phyloP scores from a whole-genome alignment of 768 basidiomycete species.

The Amanita brunnescens region DNA sequence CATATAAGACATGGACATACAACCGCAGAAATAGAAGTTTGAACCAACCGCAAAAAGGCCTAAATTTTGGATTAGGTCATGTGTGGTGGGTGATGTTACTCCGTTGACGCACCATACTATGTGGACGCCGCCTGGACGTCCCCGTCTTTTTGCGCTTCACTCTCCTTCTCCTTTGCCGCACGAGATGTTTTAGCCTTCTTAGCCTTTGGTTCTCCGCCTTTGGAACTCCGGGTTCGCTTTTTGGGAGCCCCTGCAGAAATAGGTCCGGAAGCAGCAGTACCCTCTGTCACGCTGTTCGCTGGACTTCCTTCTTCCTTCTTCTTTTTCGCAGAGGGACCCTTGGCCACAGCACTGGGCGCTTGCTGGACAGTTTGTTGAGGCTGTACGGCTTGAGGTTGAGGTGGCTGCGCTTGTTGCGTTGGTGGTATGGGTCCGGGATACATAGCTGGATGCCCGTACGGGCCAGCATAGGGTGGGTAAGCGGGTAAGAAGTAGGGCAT shows the following conservation, averaged over 20 bases:
- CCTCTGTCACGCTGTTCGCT: background rate
- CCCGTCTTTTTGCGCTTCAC: conserved; percentile 8
- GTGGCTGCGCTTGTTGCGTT: conserved; percentile 11
- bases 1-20: background rate
- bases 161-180: conserved; percentile 13
- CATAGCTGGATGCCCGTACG: conserved; percentile 25
- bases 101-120: conserved; percentile 1
- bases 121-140: background rate
- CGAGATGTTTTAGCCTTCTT: conserved; percentile 22
- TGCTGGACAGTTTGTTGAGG: conserved; percentile 5
- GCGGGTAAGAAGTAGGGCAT: conserved; percentile 35
- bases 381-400: conserved; percentile 9
- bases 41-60: too few species aligned
- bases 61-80: background rate
- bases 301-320: conserved; percentile 16
- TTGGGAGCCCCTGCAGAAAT: conserved; percentile 15
- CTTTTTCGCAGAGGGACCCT: conserved; percentile 5
- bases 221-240: conserved; percentile 20
- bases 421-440: conserved; percentile 17
- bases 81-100: too few species aligned
- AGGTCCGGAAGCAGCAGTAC: conserved; percentile 8
- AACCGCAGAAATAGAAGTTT: too few species aligned
- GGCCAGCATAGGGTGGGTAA: conserved; percentile 24
- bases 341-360: background rate
- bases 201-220: conserved; percentile 21